Evolutionary conservation across 2,329 filamentous ascomycete genomes (phyloP), one percentile per base, ranked within the genome.

Genomic region (Fusarium gaditjirri): DNA sequence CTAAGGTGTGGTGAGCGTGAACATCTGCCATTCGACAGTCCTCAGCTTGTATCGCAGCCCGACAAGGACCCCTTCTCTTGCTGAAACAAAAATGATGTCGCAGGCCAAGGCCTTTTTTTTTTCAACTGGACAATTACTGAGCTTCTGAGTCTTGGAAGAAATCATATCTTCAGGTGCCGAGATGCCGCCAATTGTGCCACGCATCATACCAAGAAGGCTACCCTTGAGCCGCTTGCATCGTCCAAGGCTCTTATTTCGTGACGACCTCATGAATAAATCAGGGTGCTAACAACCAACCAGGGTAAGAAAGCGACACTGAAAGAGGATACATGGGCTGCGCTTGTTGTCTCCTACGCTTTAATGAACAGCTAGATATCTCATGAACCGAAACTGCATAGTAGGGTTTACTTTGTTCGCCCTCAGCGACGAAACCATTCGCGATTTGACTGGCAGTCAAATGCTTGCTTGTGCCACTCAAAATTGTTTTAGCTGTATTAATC

Each of bases 31-130:
- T 72, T 72, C 68, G 68, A 59, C 50, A 33, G 35, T 36, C 57
- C 29, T 61, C 44, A 27, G 62, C 56, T 38, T 61, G 36, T 42
- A 67, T 38, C 46, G 25, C 54, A 39, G 36, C 42, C 39, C 41
- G 52, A 49, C 68, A 72, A 49, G 35, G 47, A 29, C 42, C 55
- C 47, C 42, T 60, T 58, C 39, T 52, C 41, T 61, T n/a, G 61
- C 73, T 70, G 73, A 73, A 75, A 76, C 72, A 68, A 38, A 59
- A 69, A 71, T 76, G 56, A 76, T 73, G 62, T 73, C 60, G 57
- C 60, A 59, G 60, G 54, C 64, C 70, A 60, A 62, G 56, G 27
- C 23, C 21, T 12, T 49, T 50, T 33, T 13, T 19, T 21, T n/a
- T 38, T 29, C 25, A 43, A 63, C 64, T 68, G 64, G 54, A 43